Conservation (phyloP, 371 early-diverging fungal species). For the Mucor velutinosus region DNA sequence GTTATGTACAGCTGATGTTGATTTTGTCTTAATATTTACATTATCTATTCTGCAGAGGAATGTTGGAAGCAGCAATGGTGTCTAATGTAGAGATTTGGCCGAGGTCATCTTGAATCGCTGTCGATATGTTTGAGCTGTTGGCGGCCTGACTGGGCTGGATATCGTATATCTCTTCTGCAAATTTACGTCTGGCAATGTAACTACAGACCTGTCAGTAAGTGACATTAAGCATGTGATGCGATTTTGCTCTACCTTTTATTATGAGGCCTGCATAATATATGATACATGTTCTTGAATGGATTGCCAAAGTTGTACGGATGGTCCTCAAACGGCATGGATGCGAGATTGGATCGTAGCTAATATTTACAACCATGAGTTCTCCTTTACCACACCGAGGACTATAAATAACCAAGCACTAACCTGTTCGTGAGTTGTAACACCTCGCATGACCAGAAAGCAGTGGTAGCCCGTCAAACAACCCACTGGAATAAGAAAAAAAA, state of each 20-base stretch:
- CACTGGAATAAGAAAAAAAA: constrained; percentile 66
- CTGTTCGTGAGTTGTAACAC: constrained; percentile 89
- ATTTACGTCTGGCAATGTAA: constrained; percentile 29
- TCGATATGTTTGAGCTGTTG: constrained; percentile 1
- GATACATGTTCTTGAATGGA: constrained; percentile 50
- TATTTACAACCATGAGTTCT: not conserved
- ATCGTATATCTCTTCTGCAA: constrained; percentile 16
- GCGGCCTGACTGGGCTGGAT: not conserved
- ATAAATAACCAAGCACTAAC: constrained; percentile 29
- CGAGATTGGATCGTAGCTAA: constrained; percentile 46
- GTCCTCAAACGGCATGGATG: constrained; percentile 26
- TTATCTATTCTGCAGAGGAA: constrained; percentile 4
- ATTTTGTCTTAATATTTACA: not conserved
- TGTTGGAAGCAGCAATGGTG: not conserved
- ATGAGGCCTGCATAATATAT: constrained; percentile 59
- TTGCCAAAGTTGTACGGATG: constrained; percentile 57
- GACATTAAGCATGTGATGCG: not conserved
- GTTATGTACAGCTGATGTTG: not conserved
- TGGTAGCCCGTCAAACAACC: constrained; percentile 78
- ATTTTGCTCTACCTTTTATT: constrained; percentile 53
- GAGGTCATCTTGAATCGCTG: not conserved
- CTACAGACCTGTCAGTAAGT: not conserved
- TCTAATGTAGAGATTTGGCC: constrained; percentile 6
- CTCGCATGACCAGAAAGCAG: constrained; percentile 67
- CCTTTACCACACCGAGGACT: not conserved